A percentile compares a stretch with the other conserved stretches of the same genome.
Evolutionary conservation across 345 rosid genomes (phyloP).

Genomic region (Murraya koenigii): DNA sequence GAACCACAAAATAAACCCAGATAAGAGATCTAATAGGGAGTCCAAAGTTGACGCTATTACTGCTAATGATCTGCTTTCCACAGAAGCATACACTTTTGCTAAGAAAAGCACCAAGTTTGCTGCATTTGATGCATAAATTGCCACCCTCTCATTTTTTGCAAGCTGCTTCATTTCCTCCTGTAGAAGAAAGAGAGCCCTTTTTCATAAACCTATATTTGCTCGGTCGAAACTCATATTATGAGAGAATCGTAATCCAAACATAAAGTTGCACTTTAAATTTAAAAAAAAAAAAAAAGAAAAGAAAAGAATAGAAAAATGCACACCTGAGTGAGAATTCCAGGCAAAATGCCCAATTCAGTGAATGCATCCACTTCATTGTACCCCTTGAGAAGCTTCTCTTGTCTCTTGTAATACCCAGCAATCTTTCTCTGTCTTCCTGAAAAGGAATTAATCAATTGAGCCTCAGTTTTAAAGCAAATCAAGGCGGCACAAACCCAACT

Average conservation of each 20-base stretch:
- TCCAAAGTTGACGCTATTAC: slow-evolving; percentile 53
- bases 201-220: background rate
- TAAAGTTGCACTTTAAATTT: background rate
- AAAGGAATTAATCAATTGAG: background rate
- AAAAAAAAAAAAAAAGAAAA: too few species aligned
- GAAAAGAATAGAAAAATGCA: background rate
- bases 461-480: background rate
- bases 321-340: slow-evolving; percentile 39
- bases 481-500: background rate
- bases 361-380: slow-evolving; percentile 47
- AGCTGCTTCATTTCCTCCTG: slow-evolving; percentile 33
- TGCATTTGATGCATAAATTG: slow-evolving; percentile 37
- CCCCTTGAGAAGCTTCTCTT: slow-evolving; percentile 40
- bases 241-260: background rate
- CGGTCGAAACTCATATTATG: background rate
- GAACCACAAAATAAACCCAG: slow-evolving; percentile 85
- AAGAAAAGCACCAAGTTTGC: slow-evolving; percentile 46
- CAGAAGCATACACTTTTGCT: slow-evolving; percentile 37
- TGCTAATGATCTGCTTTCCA: slow-evolving; percentile 46
- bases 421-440: slow-evolving; percentile 34
- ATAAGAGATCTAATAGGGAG: slow-evolving; percentile 58
- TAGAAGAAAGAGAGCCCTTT: background rate
- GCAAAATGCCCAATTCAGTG: slow-evolving; percentile 42
- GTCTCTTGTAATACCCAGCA: slow-evolving; percentile 43
- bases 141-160: slow-evolving; percentile 29